Base-by-base conservation (phyloP, 176 grass and related monocot species). In the Phoenix roebelenii region DNA sequence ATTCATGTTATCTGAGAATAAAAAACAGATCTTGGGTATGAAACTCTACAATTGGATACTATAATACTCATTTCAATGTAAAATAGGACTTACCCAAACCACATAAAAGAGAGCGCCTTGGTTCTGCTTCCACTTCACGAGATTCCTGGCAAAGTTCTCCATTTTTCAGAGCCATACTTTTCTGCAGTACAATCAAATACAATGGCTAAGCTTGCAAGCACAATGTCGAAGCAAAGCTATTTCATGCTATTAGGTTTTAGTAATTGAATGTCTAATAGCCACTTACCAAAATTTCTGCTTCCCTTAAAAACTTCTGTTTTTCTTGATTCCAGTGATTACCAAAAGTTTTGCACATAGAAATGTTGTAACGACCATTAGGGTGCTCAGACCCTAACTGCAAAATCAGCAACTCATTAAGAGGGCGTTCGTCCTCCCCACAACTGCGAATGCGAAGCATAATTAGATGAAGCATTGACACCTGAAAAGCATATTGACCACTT, bases 301-400 rank as follows among this genome's bases (percentile, higher is more conserved):
- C 35, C 14, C 94, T 70, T 29, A 98, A 55, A 56, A 89, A 76
- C 53, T 92, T 93, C 3, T 74, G 60, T 73, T 80, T 98, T 56
- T 92, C 88, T 22, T 92, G 85, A 62, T 82, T 98, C 88, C 93
- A 98, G 7, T 98, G 87, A 22, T 77, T 88, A 63, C 94, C 83
- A 69, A 92, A 82, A 74, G 83, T 81, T 71, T 98, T 98, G 79
- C 94, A 93, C 88, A 98, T 89, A 1, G 88, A 79, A 16, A 92
- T 82, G 80, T 98, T 98, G 63, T 93, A 92, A 3, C 88, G 87
- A n/a, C 88, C 84, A 74, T 98, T 98, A 53, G 94, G 87, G 80
- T 93, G 94, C 53, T 88, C 88, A 5, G 94, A 89, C 29, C 94
- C 94, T 59, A 85, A 76, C 7, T 98, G 94, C 69, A 98, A 76